Conservation (phyloP, 768 basidiomycete species). For the Leucocoprinus leucothites region DNA sequence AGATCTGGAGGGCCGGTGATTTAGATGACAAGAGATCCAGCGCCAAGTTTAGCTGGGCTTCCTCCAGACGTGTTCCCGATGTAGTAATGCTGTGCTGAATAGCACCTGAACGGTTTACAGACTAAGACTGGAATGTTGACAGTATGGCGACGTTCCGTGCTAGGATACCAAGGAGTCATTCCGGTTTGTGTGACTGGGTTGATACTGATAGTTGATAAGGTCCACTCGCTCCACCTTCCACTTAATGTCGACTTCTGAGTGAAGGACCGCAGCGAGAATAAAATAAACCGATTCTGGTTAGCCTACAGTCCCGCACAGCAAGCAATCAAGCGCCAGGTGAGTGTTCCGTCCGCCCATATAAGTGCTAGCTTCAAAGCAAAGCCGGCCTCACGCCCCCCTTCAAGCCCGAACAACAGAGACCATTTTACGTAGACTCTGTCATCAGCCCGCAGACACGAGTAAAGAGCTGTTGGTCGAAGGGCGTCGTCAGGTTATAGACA, state of each 20-base stretch:
- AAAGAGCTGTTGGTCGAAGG: neutral
- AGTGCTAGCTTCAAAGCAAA: too few relatives aligned
- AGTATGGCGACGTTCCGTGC: neutral
- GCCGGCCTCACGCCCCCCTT: too few relatives aligned
- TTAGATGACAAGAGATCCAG: neutral
- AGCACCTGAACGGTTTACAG: neutral
- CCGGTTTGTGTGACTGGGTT: neutral
- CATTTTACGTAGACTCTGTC: too few relatives aligned
- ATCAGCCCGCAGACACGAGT: too few relatives aligned
- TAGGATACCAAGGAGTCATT: neutral
- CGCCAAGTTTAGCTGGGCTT: constrained; percentile 1
- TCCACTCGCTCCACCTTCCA: neutral
- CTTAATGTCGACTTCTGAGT: neutral
- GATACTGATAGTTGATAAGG: neutral
- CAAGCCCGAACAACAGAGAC: too few relatives aligned
- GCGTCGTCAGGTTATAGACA: neutral
- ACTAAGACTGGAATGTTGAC: neutral
- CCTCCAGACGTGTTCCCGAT: neutral
- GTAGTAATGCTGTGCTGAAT: neutral
- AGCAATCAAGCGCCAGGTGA: neutral
- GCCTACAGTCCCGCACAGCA: neutral
- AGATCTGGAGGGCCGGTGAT: neutral
- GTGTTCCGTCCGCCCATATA: neutral
- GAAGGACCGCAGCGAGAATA: neutral
- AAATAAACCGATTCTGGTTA: neutral